Base-by-base conservation (phyloP, 2,329 filamentous ascomycete genomes). In the Ophiobolus disseminans region DNA sequence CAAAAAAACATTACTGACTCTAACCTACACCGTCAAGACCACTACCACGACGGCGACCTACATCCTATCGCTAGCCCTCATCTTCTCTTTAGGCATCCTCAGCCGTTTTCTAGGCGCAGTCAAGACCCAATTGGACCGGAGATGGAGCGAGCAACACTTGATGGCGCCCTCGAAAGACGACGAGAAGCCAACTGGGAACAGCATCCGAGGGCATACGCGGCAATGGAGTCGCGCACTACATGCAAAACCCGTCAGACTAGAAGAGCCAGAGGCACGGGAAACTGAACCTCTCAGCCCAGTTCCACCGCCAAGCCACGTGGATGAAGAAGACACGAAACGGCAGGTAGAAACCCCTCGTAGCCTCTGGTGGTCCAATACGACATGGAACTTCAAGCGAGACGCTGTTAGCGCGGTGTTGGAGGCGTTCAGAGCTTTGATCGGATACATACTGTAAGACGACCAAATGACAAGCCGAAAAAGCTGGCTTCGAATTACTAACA, bases 31-130 rank as follows among this genome's bases (percentile, higher is more conserved):
- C n/a, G n/a, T n/a, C n/a, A n/a, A n/a, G 66, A 66, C 61, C 1
- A 69, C 64, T 1, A 60, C 57, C 2, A 60, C 67, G 7, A 55
- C 63, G 1, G 40, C 47, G 1, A 47, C 58, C 6, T 71, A 71
- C 42, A 43, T 60, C 13, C 49, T 61, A 5, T 57, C 68, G 1
- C 41, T 70, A 19, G 30, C 67, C 30, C 62, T 68, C 25, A 52
- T 71, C 10, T 69, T 69, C 45, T 46, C 39, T 6, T 45, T 69
- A 2, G 63, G 65, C 3, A 40, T 71, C 1, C 47, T 69, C 19
- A 67, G 66, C 20, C 66, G 67, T 2, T 69, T 69, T 26, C 64
- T 70, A 4, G 63, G 66, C 9, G 63, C 63, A 2, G 25, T 66
- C 20, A 62, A 61, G 20, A 48, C 32, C 11, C 68, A 68, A 36